These are phyloP conservation scores for Aegilops sharonensis DNA, from an alignment of 176 grass and related monocot genomes.

Conservation along the genomic window DNA sequence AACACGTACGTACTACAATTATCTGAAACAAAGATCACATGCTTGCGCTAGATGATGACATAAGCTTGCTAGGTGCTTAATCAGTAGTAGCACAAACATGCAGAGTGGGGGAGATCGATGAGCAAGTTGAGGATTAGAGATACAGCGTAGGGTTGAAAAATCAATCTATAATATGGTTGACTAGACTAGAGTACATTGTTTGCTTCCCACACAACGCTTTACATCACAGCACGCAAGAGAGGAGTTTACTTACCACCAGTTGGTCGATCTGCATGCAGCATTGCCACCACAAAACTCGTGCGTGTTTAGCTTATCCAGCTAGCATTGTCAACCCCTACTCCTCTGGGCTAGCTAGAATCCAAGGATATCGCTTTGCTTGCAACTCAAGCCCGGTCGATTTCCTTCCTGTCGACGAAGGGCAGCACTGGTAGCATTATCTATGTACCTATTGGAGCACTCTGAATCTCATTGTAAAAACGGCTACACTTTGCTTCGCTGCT, in stretches of 20 bases:
- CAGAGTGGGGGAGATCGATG: too few species aligned
- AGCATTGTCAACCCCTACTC: not conserved
- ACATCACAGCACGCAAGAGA: not conserved
- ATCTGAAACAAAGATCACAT: too few species aligned
- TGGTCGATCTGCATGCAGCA: too few species aligned
- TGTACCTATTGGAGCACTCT: not conserved
- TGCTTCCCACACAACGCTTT: not conserved
- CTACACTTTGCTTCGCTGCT: constrained; percentile 10
- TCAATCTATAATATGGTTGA: not conserved
- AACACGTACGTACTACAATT: too few species aligned
- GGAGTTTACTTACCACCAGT: not conserved
- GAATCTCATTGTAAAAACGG: not conserved
- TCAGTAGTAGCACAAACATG: too few species aligned
- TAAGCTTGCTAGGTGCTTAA: too few species aligned
- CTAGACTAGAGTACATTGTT: not conserved
- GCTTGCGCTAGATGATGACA: too few species aligned
- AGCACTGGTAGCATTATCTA: not conserved
- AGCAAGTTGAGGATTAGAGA: not conserved
- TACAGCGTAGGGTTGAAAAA: too few species aligned
- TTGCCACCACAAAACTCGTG: not conserved
- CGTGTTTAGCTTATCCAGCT: not conserved
- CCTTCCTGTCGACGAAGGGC: not conserved
- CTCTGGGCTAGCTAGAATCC: not conserved
- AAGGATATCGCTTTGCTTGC: not conserved
- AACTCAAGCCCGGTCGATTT: not conserved